Evolutionary conservation across 257 asterid genomes (phyloP).

Genomic region (Petunia secreta): DNA sequence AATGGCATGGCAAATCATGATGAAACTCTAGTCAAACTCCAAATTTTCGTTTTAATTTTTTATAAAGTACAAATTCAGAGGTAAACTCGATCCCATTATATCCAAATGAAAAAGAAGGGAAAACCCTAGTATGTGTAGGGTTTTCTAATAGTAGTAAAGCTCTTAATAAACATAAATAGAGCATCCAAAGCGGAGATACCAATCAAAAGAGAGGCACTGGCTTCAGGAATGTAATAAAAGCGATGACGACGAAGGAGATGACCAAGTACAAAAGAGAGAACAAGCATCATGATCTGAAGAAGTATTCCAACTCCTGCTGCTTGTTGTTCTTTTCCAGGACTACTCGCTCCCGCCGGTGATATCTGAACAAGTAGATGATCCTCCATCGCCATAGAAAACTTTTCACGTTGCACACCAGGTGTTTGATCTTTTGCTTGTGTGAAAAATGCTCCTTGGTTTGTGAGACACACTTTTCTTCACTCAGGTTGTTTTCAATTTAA

Average conservation of each 20-base stretch:
- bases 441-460: no score
- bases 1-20: not conserved
- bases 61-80: no score
- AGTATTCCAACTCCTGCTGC: conserved; percentile 99
- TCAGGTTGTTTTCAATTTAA: no score
- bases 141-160: no score
- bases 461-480: no score
- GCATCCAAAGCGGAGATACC: conserved; percentile 44
- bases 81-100: no score
- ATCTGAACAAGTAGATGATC: conserved; percentile 48
- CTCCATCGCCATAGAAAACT: conserved; percentile 46
- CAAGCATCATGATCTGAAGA: conserved; percentile 99
- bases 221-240: conserved; percentile 97
- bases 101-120: no score
- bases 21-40: not conserved
- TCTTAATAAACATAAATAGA: not conserved
- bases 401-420: no score
- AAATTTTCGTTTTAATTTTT: no score
- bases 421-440: no score
- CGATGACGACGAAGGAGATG: conserved; percentile 96
- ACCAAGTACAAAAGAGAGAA: conserved; percentile 89
- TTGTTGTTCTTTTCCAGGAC: conserved; percentile 92
- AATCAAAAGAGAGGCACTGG: conserved; percentile 98
- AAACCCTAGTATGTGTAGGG: no score
- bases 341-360: conserved; percentile 83